Evolutionary conservation across 257 asterid genomes (phyloP).

Genomic region (Nemophila menziesii): DNA sequence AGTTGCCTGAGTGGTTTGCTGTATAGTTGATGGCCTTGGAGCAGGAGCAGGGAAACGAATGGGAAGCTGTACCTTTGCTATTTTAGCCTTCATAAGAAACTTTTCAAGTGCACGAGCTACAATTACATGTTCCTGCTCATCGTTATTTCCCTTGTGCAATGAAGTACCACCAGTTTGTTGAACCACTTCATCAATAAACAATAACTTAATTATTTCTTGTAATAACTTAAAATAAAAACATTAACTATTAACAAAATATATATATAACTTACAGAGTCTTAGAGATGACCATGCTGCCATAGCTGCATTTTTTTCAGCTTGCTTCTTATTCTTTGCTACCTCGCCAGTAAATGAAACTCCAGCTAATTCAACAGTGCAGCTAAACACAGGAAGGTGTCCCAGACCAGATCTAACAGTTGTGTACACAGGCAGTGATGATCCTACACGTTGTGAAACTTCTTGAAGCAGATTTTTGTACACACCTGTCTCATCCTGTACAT

Average conservation of each 20-base stretch:
- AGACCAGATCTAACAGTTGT: conserved; percentile 34
- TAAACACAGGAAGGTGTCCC: conserved; percentile 43
- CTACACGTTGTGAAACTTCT: conserved; percentile 49
- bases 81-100: conserved; percentile 53
- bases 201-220: conserved; percentile 2
- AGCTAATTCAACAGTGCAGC: conserved; percentile 40
- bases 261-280: conserved; percentile 25
- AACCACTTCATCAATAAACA: conserved; percentile 42
- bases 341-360: conserved; percentile 38
- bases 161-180: conserved; percentile 67
- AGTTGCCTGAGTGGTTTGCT: conserved; percentile 49
- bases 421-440: conserved; percentile 36
- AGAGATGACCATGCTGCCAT: conserved; percentile 49
- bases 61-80: conserved; percentile 57
- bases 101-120: conserved; percentile 86
- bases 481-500: conserved; percentile 41
- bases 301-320: conserved; percentile 49
- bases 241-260: neutral
- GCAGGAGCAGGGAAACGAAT: conserved; percentile 56
- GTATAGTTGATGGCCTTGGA: conserved; percentile 41
- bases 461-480: conserved; percentile 43
- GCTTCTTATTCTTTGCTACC: conserved; percentile 45
- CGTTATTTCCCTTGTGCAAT: conserved; percentile 36
- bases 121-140: conserved; percentile 88
- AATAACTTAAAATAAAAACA: neutral